These are phyloP conservation scores for Stylonectria norvegica DNA, from an alignment of 2,329 filamentous ascomycete species.

Conservation along the genomic window DNA sequence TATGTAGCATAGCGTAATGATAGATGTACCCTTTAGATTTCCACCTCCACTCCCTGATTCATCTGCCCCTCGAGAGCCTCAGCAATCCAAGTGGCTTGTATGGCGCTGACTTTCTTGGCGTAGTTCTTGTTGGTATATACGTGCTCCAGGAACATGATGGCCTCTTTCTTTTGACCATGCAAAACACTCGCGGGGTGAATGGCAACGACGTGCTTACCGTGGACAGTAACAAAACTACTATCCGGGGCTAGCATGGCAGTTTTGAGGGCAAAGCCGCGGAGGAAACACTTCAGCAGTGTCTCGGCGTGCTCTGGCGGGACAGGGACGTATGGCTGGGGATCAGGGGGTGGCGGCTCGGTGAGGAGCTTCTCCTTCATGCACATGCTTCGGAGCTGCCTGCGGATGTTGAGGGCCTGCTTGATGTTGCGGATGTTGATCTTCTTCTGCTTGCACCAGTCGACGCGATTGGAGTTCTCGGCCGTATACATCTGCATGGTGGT, in stretches of 20 bases:
- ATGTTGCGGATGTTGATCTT: conserved; percentile 59
- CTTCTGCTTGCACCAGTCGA: conserved; percentile 56
- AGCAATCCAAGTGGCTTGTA: conserved; percentile 58
- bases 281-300: conserved; percentile 56
- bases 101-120: conserved; percentile 61
- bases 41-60: conserved; percentile 4
- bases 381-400: conserved; percentile 57
- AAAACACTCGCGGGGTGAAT: conserved; percentile 63
- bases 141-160: conserved; percentile 66
- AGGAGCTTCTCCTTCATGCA: conserved; percentile 53
- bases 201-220: conserved; percentile 58
- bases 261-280: conserved; percentile 58
- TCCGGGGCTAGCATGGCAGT: conserved; percentile 60
- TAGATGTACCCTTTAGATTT: conserved; percentile 5
- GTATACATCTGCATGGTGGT: conserved; percentile 61
- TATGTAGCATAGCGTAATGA: conserved; percentile 16
- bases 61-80: conserved; percentile 42
- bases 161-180: conserved; percentile 60
- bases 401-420: conserved; percentile 59
- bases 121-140: conserved; percentile 66
- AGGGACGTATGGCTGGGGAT: conserved; percentile 56
- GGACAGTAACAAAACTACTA: conserved; percentile 56
- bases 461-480: conserved; percentile 52
- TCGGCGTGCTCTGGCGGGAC: conserved; percentile 53
- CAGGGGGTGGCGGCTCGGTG: conserved; percentile 41